These are phyloP conservation scores for Penicillium salamii DNA, from an alignment of 495 filamentous ascomycete species.

Conservation along the genomic window DNA sequence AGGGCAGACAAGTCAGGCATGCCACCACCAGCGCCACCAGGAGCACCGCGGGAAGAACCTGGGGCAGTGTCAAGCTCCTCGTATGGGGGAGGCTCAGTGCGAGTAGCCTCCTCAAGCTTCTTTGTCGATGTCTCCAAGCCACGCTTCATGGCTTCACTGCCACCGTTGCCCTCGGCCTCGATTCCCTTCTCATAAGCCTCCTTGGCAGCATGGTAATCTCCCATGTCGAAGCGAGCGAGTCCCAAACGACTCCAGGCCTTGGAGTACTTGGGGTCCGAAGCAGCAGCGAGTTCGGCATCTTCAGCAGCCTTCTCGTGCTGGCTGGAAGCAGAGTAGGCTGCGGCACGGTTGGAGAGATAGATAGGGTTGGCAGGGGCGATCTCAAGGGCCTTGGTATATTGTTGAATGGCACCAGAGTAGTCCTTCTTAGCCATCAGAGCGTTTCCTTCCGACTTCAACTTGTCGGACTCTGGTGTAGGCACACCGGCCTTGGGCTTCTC, in stretches of 20 bases:
- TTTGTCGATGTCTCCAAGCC: conserved; percentile 88
- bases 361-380: conserved; percentile 85
- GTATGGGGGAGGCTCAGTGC: conserved; percentile 46
- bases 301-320: conserved; percentile 76
- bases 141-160: conserved; percentile 79
- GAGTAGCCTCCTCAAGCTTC: conserved; percentile 68
- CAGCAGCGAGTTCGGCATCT: conserved; percentile 86
- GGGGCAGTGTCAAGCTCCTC: conserved; percentile 48
- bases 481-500: conserved; percentile 33
- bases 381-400: conserved; percentile 80
- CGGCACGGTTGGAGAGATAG: conserved; percentile 96
- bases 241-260: conserved; percentile 95
- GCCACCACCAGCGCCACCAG: conserved; percentile 62
- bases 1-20: conserved; percentile 77
- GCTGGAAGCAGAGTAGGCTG: conserved; percentile 76
- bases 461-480: conserved; percentile 70
- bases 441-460: conserved; percentile 88
- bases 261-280: conserved; percentile 85
- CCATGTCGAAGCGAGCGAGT: conserved; percentile 83
- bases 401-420: conserved; percentile 72
- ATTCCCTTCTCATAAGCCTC: conserved; percentile 94
- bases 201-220: conserved; percentile 85
- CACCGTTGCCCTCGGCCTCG: conserved; percentile 88
- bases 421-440: conserved; percentile 90
- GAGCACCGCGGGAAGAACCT: conserved; percentile 48